Evolutionary conservation across 2,329 filamentous ascomycete genomes (phyloP).

Genomic region (Sporothrix pseudoabietina): DNA sequence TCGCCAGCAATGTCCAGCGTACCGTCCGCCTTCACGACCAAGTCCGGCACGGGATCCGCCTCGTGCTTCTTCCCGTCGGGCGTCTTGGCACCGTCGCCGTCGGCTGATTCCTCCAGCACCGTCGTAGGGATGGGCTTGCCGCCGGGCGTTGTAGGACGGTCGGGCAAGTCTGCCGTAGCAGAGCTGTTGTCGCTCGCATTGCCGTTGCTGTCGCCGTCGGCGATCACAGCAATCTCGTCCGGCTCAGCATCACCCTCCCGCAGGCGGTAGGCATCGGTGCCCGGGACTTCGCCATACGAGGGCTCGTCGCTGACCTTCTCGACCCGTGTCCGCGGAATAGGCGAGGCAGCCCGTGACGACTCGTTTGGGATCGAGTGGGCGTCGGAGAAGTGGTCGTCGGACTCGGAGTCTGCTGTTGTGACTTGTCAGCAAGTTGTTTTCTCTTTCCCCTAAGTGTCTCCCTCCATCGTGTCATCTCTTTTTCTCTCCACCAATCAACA

Average conservation of each 20-base stretch:
- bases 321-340: slow-evolving; percentile 61
- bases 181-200: neutral
- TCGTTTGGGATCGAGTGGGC: slow-evolving; percentile 57
- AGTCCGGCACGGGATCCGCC: slow-evolving; percentile 57
- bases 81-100: slow-evolving; percentile 49
- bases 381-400: slow-evolving; percentile 71
- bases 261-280: slow-evolving; percentile 59
- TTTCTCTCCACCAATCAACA: neutral
- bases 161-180: neutral
- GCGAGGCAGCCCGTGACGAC: slow-evolving; percentile 47
- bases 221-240: slow-evolving; percentile 60
- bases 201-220: slow-evolving; percentile 38
- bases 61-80: slow-evolving; percentile 50
- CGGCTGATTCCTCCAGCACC: slow-evolving; percentile 56
- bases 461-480: neutral
- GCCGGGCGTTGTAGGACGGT: slow-evolving; percentile 40
- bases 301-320: slow-evolving; percentile 61
- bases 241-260: slow-evolving; percentile 60
- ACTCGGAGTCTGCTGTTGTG: slow-evolving; percentile 55
- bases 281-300: slow-evolving; percentile 63
- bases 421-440: slow-evolving; percentile 27
- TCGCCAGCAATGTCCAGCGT: slow-evolving; percentile 41
- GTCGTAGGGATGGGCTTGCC: slow-evolving; percentile 53
- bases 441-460: neutral
- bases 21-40: slow-evolving; percentile 52